Conservation (phyloP, 2,329 filamentous ascomycete genomes). For the Scedosporium boydii region DNA sequence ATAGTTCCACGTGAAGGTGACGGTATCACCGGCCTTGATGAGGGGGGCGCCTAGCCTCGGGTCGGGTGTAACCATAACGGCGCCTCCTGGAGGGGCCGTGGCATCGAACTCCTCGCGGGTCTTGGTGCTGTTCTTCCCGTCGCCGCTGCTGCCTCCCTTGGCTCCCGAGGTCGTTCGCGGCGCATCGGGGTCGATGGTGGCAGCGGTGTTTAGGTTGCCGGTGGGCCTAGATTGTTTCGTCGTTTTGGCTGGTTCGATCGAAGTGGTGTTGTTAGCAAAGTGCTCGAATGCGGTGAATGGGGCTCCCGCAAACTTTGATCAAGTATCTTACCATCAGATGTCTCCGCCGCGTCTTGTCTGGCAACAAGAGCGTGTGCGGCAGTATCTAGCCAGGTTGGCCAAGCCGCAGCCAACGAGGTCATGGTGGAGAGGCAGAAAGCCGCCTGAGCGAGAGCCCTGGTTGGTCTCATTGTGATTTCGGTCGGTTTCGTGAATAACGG, state of each 20-base stretch:
- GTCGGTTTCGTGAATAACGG: background rate
- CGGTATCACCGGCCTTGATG: slow-evolving; percentile 50
- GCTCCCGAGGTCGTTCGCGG: slow-evolving; percentile 17
- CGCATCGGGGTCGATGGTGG: slow-evolving; percentile 31
- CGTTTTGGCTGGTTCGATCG: slow-evolving; percentile 2
- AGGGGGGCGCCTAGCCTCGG: slow-evolving; percentile 34
- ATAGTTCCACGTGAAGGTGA: slow-evolving; percentile 59
- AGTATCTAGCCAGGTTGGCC: slow-evolving; percentile 44
- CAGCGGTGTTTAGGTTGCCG: slow-evolving; percentile 12
- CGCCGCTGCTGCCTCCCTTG: slow-evolving; percentile 14
- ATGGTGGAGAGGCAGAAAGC: slow-evolving; percentile 42
- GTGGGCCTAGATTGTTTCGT: background rate
- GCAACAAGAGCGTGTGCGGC: slow-evolving; percentile 39
- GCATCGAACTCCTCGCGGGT: slow-evolving; percentile 9
- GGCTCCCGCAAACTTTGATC: background rate
- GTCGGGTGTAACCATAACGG: slow-evolving; percentile 44
- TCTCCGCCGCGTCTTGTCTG: slow-evolving; percentile 25
- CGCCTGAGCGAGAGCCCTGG: slow-evolving; percentile 34
- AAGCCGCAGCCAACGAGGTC: slow-evolving; percentile 41
- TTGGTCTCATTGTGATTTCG: slow-evolving; percentile 36
- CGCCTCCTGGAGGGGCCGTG: slow-evolving; percentile 27
- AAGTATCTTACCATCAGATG: background rate
- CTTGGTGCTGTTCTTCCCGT: slow-evolving; percentile 14
- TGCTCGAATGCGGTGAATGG: background rate
- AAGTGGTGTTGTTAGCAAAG: slow-evolving; percentile 6